Conservation (phyloP, 441 rosid species). For the Eugenia klotzschiana region DNA sequence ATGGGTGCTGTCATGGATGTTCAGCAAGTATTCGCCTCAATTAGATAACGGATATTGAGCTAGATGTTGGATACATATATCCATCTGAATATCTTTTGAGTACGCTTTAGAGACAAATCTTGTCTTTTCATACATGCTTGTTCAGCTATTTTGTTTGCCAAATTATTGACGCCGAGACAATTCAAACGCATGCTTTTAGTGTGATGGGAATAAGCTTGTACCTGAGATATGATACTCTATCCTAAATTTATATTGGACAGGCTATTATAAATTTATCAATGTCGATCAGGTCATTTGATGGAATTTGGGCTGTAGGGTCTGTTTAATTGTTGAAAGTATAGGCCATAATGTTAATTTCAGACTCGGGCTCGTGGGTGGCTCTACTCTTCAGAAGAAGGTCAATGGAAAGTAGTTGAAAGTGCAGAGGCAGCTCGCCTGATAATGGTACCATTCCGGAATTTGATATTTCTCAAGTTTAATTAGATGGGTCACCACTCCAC, state of each 20-base stretch:
- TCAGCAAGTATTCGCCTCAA: neutral
- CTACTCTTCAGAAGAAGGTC: constrained; percentile 93
- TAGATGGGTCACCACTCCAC: neutral
- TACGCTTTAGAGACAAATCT: neutral
- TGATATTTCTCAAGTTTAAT: neutral
- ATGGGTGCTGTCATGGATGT: neutral
- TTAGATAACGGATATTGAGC: neutral
- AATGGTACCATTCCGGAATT: constrained; percentile 35
- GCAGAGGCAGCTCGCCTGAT: constrained; percentile 77
- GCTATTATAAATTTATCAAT: neutral
- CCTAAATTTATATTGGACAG: neutral
- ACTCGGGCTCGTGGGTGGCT: constrained; percentile 86
- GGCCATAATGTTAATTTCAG: constrained; percentile 41
- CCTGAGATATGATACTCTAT: neutral
- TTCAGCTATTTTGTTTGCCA: neutral
- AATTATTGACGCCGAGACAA: neutral
- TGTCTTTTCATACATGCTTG: neutral
- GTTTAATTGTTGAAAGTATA: constrained; percentile 9
- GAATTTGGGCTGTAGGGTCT: neutral
- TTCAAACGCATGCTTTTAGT: neutral
- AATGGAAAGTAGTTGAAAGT: constrained; percentile 76
- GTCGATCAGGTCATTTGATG: neutral
- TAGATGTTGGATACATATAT: neutral
- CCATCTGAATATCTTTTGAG: neutral
- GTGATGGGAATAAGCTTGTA: neutral